Evolutionary conservation across 352 stramenopile genomes (phyloP), one percentile per base, ranked within the genome.

Genomic region (Phytopythium aichiense): DNA sequence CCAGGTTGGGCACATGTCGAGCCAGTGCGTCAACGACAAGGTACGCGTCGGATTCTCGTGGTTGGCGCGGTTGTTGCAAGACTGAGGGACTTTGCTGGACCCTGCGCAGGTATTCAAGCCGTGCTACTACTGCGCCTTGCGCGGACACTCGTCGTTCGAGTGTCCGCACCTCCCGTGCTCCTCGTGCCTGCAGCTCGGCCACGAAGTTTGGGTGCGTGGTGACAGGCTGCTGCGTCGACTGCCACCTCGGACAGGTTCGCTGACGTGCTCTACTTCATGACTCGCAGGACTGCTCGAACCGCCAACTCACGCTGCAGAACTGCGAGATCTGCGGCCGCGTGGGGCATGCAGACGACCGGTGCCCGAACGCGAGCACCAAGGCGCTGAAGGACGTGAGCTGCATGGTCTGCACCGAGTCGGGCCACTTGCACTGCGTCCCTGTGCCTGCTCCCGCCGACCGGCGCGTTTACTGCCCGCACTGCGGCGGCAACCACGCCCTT

Each of bases 121-220:
- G 4, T 94, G 85, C 63, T 90, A 92, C 69, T 91, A 91, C 62
- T 94, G 85, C 61, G 85, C 75, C 7, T 60, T 91, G 58, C 81
- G 81, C 22, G 83, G 84, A 16, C 85, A 94, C 65, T 82, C 79
- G 63, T 70, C 85, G 2, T 84, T 81, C 67, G 77, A 60, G 61
- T 92, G 85, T 52, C 81, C 83, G 2, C 78, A 90, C 51, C 54
- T 92, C 46, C 85, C 82, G 11, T 94, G 85, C 64, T 64, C 71
- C 12, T 77, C 79, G 30, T 94, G 84, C 46, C 58, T 89, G 16
- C 78, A 92, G 54, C 58, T 90, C 9, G 84, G 84, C 38, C 84
- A 94, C 65, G 79, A 89, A 50, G 57, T 76, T 35, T 72, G 68
- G 58, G 81, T 90, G 73, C 40, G 69, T 61, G 0, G 28, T 11